phyloP scores from a whole-genome alignment of 2,329 filamentous ascomycete genomes.

The Pyricularia grisea region DNA sequence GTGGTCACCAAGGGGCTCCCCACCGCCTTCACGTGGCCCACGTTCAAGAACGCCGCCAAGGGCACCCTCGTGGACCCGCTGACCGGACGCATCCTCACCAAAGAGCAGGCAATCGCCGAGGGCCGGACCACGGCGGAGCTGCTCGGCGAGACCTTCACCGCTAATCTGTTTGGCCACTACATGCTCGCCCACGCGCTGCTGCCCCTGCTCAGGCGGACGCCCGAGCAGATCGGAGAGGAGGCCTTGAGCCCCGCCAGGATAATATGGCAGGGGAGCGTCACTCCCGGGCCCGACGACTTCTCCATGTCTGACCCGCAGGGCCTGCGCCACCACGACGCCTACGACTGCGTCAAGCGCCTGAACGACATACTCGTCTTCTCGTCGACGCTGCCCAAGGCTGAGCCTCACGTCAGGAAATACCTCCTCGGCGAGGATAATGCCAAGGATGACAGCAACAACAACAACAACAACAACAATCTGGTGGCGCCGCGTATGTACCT shows the following conservation, averaged over 20 bases:
- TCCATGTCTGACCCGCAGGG: constrained; percentile 41
- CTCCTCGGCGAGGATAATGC: constrained; percentile 26
- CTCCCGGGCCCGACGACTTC: constrained; percentile 62
- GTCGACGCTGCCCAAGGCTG: constrained; percentile 53
- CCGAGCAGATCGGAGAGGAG: constrained; percentile 16
- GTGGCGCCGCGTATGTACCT: constrained; percentile 59
- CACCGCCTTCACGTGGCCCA: constrained; percentile 65
- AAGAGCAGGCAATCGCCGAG: constrained; percentile 32
- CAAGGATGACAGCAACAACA: constrained; percentile 12
- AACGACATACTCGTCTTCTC: constrained; percentile 79
- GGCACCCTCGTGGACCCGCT: constrained; percentile 31
- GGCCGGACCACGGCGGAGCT: constrained; percentile 35
- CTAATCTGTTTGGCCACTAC: constrained; percentile 95
- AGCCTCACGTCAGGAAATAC: constrained; percentile 47
- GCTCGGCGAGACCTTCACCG: constrained; percentile 76
- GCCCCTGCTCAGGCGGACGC: constrained; percentile 54
- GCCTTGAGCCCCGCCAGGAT: constrained; percentile 48
- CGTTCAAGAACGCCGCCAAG: constrained; percentile 57
- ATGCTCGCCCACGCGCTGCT: constrained; percentile 73
- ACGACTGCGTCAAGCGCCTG: constrained; percentile 81
- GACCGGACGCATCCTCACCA: constrained; percentile 26
- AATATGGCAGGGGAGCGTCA: constrained; percentile 81
- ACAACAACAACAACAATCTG: constrained; percentile 15
- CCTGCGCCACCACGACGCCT: constrained; percentile 51
- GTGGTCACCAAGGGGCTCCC: constrained; percentile 51